These are phyloP conservation scores for Zelopaecilomyces penicillatus DNA, from an alignment of 2,329 filamentous ascomycete genomes.

Conservation along the genomic window DNA sequence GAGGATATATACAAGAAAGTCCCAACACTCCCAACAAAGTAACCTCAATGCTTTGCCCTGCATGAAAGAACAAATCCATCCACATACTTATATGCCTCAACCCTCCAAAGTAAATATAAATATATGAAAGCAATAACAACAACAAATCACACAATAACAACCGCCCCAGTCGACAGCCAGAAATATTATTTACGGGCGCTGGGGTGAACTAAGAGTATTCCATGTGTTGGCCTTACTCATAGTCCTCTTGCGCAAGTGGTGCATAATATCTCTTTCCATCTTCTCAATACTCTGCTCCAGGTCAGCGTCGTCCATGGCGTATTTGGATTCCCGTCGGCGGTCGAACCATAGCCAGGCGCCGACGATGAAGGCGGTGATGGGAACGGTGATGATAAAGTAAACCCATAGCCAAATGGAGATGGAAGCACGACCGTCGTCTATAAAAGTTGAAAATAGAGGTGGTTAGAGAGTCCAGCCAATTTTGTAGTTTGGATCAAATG, in stretches of 20 bases:
- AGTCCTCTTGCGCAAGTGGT: conserved; percentile 46
- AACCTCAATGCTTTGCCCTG: too few relatives aligned
- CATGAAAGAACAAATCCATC: too few relatives aligned
- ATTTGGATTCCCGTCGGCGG: conserved; percentile 38
- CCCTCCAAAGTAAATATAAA: too few relatives aligned
- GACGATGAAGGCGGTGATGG: conserved; percentile 48
- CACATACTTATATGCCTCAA: too few relatives aligned
- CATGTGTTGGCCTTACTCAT: conserved; percentile 49
- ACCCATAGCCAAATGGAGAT: conserved; percentile 51
- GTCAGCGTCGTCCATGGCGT: conserved; percentile 40
- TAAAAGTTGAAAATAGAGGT: not conserved
- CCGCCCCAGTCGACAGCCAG: too few relatives aligned
- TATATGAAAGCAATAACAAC: too few relatives aligned
- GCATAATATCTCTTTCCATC: conserved; percentile 51
- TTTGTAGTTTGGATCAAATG: conserved; percentile 5
- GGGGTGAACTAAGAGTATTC: conserved; percentile 24
- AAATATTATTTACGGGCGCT: too few relatives aligned
- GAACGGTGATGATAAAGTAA: conserved; percentile 54
- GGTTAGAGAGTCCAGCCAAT: not conserved
- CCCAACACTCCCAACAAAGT: too few relatives aligned
- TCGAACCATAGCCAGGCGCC: conserved; percentile 48
- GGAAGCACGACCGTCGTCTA: conserved; percentile 25
- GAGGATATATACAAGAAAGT: too few relatives aligned
- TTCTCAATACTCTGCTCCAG: conserved; percentile 46
- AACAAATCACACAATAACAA: too few relatives aligned